Evolutionary conservation across 2,329 filamentous ascomycete genomes (phyloP).

Genomic region (Cladorrhinum sp.): DNA sequence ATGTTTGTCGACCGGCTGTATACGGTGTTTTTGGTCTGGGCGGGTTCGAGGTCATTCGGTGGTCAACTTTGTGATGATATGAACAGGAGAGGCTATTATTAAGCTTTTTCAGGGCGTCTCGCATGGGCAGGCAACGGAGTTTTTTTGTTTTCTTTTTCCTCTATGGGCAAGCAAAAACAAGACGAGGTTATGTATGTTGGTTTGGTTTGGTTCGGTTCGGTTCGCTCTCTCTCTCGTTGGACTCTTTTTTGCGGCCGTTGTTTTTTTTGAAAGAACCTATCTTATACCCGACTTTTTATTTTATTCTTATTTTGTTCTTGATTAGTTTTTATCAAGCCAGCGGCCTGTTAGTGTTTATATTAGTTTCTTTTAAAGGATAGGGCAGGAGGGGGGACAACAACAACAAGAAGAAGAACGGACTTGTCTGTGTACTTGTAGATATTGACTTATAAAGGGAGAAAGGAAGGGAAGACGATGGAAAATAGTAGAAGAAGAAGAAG

Average conservation of each 20-base stretch:
- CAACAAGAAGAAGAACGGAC: not conserved
- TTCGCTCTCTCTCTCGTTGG: no score
- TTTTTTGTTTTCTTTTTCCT: slow-evolving; percentile 21
- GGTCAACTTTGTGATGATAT: not conserved
- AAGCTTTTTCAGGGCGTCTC: not conserved
- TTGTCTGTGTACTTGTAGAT: not conserved
- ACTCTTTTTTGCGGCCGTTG: slow-evolving; percentile 12
- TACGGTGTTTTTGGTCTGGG: not conserved
- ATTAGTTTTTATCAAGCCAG: not conserved
- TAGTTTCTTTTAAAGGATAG: not conserved
- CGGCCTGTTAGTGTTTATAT: not conserved
- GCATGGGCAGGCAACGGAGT: not conserved
- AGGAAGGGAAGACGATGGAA: no score
- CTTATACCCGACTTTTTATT: slow-evolving; percentile 32
- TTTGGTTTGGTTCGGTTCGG: not conserved
- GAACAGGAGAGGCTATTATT: not conserved
- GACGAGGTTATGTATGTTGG: not conserved
- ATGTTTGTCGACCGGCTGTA: slow-evolving; percentile 2
- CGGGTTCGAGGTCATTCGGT: not conserved
- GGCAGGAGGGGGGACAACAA: not conserved
- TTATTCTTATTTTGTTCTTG: slow-evolving; percentile 21
- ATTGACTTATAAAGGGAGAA: no score
- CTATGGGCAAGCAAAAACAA: slow-evolving; percentile 15
- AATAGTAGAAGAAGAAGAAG: no score
- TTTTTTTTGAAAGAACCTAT: slow-evolving; percentile 28